Evolutionary conservation across 2,329 filamentous ascomycete genomes (phyloP).

Genomic region (Zymoseptoria brevis): DNA sequence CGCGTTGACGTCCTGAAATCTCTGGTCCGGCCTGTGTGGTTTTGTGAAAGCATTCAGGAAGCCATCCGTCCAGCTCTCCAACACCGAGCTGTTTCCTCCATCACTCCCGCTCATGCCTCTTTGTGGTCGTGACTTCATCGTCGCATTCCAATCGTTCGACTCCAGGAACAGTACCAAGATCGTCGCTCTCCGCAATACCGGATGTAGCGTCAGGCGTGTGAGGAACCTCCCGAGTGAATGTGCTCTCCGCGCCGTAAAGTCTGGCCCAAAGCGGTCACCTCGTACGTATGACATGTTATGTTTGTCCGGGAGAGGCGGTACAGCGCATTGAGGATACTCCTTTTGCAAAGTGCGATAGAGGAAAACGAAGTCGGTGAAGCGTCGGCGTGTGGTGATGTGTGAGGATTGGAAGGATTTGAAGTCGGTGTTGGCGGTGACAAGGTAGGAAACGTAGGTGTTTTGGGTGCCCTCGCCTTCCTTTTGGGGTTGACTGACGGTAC

Average conservation of each 20-base stretch:
- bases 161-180: conserved; percentile 88
- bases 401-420: conserved; percentile 87
- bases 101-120: conserved; percentile 45
- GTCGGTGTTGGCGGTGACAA: conserved; percentile 85
- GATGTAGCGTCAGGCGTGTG: conserved; percentile 76
- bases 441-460: conserved; percentile 91
- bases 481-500: conserved; percentile 70
- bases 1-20: conserved; percentile 90
- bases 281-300: conserved; percentile 99
- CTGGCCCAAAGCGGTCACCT: conserved; percentile 85
- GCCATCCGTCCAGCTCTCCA: conserved; percentile 91
- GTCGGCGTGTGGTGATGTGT: conserved; percentile 70
- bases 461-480: conserved; percentile 97
- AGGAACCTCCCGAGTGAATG: conserved; percentile 90
- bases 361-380: conserved; percentile 97
- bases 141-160: conserved; percentile 90
- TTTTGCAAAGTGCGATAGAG: conserved; percentile 82
- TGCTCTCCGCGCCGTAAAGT: conserved; percentile 83
- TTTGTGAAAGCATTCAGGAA: conserved; percentile 98
- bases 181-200: conserved; percentile 72
- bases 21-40: conserved; percentile 86
- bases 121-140: conserved; percentile 71
- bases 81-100: conserved; percentile 58
- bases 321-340: conserved; percentile 85
- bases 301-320: conserved; percentile 93